Evolutionary conservation across 305 asterid genomes (phyloP), one percentile per base, ranked within the genome.

Genomic region (Rubia balearica): DNA sequence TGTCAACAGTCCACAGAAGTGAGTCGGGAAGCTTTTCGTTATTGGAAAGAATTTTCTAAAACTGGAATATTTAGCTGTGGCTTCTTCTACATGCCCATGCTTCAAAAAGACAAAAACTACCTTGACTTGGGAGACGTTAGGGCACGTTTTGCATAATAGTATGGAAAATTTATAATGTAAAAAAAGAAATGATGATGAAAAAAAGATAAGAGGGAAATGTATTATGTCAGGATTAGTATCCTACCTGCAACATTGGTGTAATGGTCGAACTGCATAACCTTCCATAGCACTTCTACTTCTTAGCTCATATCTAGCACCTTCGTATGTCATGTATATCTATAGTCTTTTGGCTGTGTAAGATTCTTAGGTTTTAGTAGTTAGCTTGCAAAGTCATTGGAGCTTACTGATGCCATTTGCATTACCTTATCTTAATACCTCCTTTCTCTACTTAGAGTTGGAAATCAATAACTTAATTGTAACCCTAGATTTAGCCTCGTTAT

Each of bases 1-100:
- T 91, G 96, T 81, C 85, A 81, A 61, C 86, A 79, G 65, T 87
- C 89, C 60, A 88, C 96, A 16, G 99, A 94, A 93, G 99, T 88
- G 83, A 77, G 80, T 70, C 71, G 42, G 10, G 21, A 30, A n/a
- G 61, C 8, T 22, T n/a, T n/a, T n/a, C n/a, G n/a, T n/a, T 38
- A 7, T 64, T 17, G 22, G 68, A 17, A 64, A 46, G 48, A 63
- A 63, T 48, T 64, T 64, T 64, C 36, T 40, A 40, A 40, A 48
- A 41, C 11, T 65, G 36, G 33, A n/a, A n/a, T n/a, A n/a, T n/a
- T n/a, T n/a, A n/a, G n/a, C n/a, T n/a, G n/a, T n/a, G n/a, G n/a
- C n/a, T n/a, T n/a, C n/a, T n/a, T n/a, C n/a, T n/a, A n/a, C n/a
- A n/a, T n/a, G n/a, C n/a, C n/a, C n/a, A n/a, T n/a, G n/a, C n/a